Evolutionary conservation across 306 rosid species (phyloP), one percentile per base, ranked within the genome.

Genomic region (Delonix regia): DNA sequence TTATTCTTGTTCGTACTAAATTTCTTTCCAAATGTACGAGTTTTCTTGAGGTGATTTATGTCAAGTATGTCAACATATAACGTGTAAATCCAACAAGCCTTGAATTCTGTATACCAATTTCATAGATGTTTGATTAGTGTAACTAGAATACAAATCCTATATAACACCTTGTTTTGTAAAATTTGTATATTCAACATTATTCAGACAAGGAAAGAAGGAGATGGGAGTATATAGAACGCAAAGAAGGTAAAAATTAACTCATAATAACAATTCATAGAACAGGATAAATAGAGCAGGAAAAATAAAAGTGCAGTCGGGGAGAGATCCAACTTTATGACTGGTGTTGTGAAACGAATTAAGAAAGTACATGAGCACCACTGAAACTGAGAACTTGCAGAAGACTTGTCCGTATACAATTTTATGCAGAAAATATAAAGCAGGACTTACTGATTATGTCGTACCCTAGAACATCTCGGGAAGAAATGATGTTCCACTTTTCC

Each of bases 321-420:
- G 89, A 78, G 22, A 85, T 72, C 75, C 68, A 83, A 72, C 86
- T 80, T 74, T 87, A 81, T 84, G 88, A 85, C 83, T 78, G 85
- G 78, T 64, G 91, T 72, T 59, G 93, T 69, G 42, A 59, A 86
- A 83, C 78, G 89, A 86, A 86, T 85, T 75, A 80, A 76, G 62
- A 84, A 73, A 83, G 71, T 80, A 79, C 87, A 92, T 19, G 62
- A 60, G 81, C 87, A 76, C 70, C 88, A 78, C 78, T 53, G 84
- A 78, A 78, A 76, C 76, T 15, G 76, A 78, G 80, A 60, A 28
- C 45, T 42, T 41, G 65, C 75, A 79, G 75, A 82, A 72, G 89
- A 82, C 45, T 74, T 78, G 80, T 85, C 83, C 70, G 78, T 49
- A 59, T 85, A 85, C 87, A 83, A 73, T 64, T 73, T 57, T 68